Base-by-base conservation (phyloP, 192 early-diverging fungal species). In the Entophlyctis luteolus region DNA sequence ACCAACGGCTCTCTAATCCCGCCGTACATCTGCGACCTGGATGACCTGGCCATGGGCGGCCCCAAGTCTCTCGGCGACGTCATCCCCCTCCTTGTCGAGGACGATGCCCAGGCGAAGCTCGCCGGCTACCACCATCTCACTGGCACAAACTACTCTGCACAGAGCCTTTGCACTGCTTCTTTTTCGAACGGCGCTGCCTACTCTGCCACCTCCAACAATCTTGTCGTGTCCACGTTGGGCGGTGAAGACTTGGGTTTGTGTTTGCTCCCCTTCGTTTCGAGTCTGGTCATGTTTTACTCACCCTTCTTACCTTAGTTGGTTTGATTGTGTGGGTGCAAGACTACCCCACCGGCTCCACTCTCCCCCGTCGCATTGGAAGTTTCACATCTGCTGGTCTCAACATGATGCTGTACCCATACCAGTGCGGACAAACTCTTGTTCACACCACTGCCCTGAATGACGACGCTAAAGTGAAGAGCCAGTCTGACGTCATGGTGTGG, bases 281-380 rank as follows among this genome's bases (percentile, higher is more conserved):
- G 6, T 8, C 8, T 10, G 27, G 27, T 52, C 50, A 52, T 52
- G 6, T 22, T 28, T 14, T 52, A 22, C 27, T 52, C 22, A 18
- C 14, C 10, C 27, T 52, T 28, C 22, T 4, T 10, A 23, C 14
- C 10, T 42, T 65, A 29, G 47, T 72, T 34, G 71, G 71, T n/a
- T 31, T 72, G 52, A 69, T 72, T 63, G 62, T 72, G n/a, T 72
- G 71, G 71, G 39, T 70, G n/a, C 71, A 72, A 42, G 52, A 54
- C 38, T 55, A 25, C 28, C 48, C 59, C 8, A 12, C 39, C 39
- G n/a, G 54, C 31, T 48, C n/a, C 10, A 25, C 47, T 20, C 4
- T 57, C 8, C 69, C 69, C 8, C 52, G 31, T 10, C 71, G 62
- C 0, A 58, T 72, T 36, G 71, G 71, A 22, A 45, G 8, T 10